Evolutionary conservation across 73 alveolate species (phyloP).

Genomic region (Paramecium sexaurelia): DNA sequence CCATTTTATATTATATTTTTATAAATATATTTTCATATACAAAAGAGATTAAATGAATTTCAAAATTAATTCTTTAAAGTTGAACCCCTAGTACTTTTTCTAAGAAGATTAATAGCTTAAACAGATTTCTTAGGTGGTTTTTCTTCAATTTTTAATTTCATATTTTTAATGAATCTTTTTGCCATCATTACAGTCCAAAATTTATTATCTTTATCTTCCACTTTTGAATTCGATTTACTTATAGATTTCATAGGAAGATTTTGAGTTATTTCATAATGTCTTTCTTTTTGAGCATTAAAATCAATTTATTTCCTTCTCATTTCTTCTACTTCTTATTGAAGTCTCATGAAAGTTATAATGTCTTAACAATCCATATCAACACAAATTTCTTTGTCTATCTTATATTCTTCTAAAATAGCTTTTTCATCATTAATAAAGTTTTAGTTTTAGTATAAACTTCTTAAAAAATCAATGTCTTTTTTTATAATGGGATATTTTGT

Average conservation of each 20-base stretch:
- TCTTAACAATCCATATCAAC: conserved; percentile 50
- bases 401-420: background rate
- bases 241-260: background rate
- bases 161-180: background rate
- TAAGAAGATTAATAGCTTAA: background rate
- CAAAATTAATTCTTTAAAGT: background rate
- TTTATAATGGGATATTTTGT: background rate
- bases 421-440: conserved; percentile 28
- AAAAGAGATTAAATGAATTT: too few relatives aligned
- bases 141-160: conserved; percentile 8
- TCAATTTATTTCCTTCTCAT: conserved; percentile 22
- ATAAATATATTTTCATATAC: too few relatives aligned
- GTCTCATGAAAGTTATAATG: conserved; percentile 33
- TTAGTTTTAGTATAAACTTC: conserved; percentile 13
- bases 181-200: conserved; percentile 32
- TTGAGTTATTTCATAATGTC: background rate
- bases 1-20: background rate
- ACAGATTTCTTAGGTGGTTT: background rate
- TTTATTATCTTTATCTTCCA: background rate
- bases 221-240: background rate
- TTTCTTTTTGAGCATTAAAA: background rate
- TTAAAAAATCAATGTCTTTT: conserved; percentile 2
- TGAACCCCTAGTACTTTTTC: conserved; percentile 10
- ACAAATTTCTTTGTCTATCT: conserved; percentile 39
- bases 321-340: conserved; percentile 39